Conservation (phyloP, 2,329 filamentous ascomycete genomes). For the Penicillium crustosum region DNA sequence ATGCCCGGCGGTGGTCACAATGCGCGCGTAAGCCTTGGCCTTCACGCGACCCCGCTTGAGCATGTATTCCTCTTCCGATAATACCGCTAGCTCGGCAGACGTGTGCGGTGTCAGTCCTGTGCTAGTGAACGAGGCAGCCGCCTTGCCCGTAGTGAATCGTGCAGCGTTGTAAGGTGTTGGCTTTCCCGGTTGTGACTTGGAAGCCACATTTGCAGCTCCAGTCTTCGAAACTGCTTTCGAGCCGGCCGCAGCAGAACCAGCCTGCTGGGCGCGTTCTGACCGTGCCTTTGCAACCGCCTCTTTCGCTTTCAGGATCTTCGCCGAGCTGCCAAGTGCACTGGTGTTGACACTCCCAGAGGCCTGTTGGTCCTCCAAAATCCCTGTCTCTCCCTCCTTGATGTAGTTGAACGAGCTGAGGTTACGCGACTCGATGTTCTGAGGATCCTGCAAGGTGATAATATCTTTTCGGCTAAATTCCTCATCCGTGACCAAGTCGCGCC, state of each 20-base stretch:
- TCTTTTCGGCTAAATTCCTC: conserved; percentile 83
- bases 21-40: conserved; percentile 84
- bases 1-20: conserved; percentile 81
- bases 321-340: conserved; percentile 71
- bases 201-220: conserved; percentile 12
- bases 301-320: conserved; percentile 86
- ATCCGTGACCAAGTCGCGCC: conserved; percentile 86
- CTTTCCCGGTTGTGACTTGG: conserved; percentile 36
- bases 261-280: conserved; percentile 64
- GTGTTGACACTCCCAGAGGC: conserved; percentile 69
- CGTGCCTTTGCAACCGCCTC: conserved; percentile 91
- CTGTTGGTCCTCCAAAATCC: conserved; percentile 67
- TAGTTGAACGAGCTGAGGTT: conserved; percentile 89
- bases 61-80: conserved; percentile 97
- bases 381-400: conserved; percentile 74
- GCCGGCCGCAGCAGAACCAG: conserved; percentile 52
- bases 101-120: conserved; percentile 93
- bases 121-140: conserved; percentile 91
- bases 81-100: conserved; percentile 76
- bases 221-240: conserved; percentile 30
- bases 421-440: conserved; percentile 79
- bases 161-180: conserved; percentile 75
- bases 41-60: conserved; percentile 86
- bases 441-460: conserved; percentile 94
- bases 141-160: conserved; percentile 82